Conservation (phyloP, 139 green algal species). For the Desmodesmus armatus region DNA sequence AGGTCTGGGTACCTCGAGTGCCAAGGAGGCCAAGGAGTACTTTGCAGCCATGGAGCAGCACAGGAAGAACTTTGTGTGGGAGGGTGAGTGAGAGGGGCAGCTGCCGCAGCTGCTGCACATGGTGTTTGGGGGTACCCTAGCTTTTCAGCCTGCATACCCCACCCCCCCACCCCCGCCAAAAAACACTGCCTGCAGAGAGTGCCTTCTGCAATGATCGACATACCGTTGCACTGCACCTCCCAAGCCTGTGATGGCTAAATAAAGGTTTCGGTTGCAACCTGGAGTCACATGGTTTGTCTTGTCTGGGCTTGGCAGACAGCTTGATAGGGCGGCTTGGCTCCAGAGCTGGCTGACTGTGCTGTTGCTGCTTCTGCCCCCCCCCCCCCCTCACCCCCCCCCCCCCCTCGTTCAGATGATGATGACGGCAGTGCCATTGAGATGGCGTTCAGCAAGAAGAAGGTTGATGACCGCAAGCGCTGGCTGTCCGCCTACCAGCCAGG, state of each 20-base stretch:
- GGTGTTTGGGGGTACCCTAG: no score
- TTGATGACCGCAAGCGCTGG: slow-evolving; percentile 98
- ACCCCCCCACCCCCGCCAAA: no score
- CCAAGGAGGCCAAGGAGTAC: slow-evolving; percentile 96
- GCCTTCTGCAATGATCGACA: no score
- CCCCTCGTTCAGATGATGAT: slow-evolving; percentile 62
- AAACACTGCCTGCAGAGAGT: no score
- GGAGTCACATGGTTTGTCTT: no score
- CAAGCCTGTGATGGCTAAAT: no score
- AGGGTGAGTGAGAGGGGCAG: slow-evolving; percentile 73
- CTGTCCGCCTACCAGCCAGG: slow-evolving; percentile 84
- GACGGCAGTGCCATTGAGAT: slow-evolving; percentile 93
- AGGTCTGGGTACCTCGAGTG: slow-evolving; percentile 96
- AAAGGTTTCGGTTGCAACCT: no score
- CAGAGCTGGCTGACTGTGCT: background rate
- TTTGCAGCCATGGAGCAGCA: slow-evolving; percentile 90
- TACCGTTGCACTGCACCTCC: no score
- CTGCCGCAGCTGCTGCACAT: no score
- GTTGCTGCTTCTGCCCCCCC: background rate
- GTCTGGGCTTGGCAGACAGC: no score
- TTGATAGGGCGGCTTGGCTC: no score
- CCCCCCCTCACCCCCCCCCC: background rate
- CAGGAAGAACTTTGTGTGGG: slow-evolving; percentile 92
- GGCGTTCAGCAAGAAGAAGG: slow-evolving; percentile 98
- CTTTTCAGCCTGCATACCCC: no score